A percentile compares a stretch with the other conserved stretches of the same genome.
Conservation (phyloP, 176 grass and related monocot species). For the Carex scoparia region DNA sequence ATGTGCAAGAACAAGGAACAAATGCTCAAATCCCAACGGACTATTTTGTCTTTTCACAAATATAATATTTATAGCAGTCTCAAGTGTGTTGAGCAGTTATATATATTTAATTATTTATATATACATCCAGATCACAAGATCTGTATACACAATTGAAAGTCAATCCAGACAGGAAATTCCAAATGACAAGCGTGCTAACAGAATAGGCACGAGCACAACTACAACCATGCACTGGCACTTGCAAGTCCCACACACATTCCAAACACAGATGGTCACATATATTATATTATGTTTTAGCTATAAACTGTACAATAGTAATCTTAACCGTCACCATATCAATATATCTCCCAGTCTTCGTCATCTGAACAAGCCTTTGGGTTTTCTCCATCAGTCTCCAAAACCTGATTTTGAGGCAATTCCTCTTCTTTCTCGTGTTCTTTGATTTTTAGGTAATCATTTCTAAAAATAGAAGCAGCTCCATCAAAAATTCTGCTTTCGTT, state of each 20-base stretch:
- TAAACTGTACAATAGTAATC: slow-evolving; percentile 19
- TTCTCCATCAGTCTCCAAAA: slow-evolving; percentile 3
- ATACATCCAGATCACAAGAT: slow-evolving; percentile 10
- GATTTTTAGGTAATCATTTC: slow-evolving; percentile 5
- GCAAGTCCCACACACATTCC: slow-evolving; percentile 12
- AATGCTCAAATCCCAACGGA: not conserved
- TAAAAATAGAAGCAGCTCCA: slow-evolving; percentile 8
- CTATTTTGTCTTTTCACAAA: not conserved
- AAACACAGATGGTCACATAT: slow-evolving; percentile 16
- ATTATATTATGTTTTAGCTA: slow-evolving; percentile 22
- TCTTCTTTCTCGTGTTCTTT: slow-evolving; percentile 5
- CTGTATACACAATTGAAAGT: slow-evolving; percentile 17
- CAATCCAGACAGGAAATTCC: slow-evolving; percentile 9
- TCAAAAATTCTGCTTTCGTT: slow-evolving; percentile 21
- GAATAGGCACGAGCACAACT: not conserved
- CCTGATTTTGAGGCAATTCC: slow-evolving; percentile 19
- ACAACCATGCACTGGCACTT: not conserved
- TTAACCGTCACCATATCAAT: slow-evolving; percentile 14
- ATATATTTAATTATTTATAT: slow-evolving; percentile 1
- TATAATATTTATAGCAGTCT: not conserved
- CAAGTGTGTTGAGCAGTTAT: not conserved
- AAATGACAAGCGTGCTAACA: slow-evolving; percentile 1
- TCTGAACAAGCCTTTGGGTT: slow-evolving; percentile 20
- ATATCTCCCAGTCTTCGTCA: slow-evolving; percentile 55
- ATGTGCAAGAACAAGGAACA: not conserved